Evolutionary conservation across 306 rosid species (phyloP).

Genomic region (Rosa chinensis): DNA sequence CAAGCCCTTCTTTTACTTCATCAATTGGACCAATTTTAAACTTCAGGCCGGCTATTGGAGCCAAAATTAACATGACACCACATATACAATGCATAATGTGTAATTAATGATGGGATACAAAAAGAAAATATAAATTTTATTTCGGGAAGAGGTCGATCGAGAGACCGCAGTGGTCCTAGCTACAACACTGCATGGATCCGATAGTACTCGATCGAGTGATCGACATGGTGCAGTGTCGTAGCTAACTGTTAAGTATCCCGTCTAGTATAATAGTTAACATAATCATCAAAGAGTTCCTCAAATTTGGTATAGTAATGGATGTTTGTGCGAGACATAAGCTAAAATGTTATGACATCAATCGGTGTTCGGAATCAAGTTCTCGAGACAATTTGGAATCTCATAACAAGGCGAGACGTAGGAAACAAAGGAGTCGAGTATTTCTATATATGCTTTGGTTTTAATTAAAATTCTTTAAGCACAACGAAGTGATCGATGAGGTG

Average conservation of each 20-base stretch:
- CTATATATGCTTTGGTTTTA: neutral
- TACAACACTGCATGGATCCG: neutral
- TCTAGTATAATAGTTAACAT: too few species aligned
- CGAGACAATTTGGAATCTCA: neutral
- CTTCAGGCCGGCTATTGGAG: slow-evolving; percentile 29
- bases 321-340: neutral
- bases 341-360: neutral
- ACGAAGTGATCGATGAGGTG: neutral
- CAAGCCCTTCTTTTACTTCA: neutral
- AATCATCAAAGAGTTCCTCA: neutral
- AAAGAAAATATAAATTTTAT: too few species aligned
- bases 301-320: neutral
- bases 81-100: neutral
- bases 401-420: neutral
- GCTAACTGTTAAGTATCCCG: neutral
- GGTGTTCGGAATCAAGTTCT: neutral
- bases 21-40: neutral
- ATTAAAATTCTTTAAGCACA: neutral
- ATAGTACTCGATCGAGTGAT: neutral
- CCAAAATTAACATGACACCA: slow-evolving; percentile 10
- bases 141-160: too few species aligned
- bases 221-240: neutral
- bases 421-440: neutral
- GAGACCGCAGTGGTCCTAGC: neutral
- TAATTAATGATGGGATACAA: too few species aligned